A percentile compares a stretch with the other conserved stretches of the same genome.
phyloP scores from a whole-genome alignment of 164 flowering plant genomes.

The Magnolia changhungtana region DNA sequence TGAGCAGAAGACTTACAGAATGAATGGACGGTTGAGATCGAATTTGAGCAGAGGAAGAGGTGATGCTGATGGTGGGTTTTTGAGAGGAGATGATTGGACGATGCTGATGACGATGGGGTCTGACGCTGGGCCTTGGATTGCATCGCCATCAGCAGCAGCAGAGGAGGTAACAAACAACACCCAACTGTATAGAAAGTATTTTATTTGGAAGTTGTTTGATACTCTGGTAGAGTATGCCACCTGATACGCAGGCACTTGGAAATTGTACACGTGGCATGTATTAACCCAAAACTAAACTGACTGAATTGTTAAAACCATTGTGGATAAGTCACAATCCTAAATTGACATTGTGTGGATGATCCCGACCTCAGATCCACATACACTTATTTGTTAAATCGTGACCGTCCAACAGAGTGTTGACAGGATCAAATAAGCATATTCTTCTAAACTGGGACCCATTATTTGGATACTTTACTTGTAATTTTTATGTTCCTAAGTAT shows the following conservation, averaged over 20 bases:
- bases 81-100: not conserved
- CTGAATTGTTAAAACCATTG: too few species aligned
- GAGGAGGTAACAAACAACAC: not conserved
- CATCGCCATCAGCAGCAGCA: not conserved
- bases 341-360: too few species aligned
- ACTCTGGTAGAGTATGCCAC: not conserved
- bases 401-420: too few species aligned
- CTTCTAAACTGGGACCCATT: too few species aligned
- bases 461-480: too few species aligned
- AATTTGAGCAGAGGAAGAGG: not conserved
- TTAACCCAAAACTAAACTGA: too few species aligned
- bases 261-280: too few species aligned
- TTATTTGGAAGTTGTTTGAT: not conserved
- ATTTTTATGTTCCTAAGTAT: too few species aligned
- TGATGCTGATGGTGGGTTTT: not conserved
- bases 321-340: too few species aligned
- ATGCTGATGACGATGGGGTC: not conserved
- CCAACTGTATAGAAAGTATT: not conserved
- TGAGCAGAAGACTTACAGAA: not conserved
- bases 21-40: not conserved
- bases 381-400: too few species aligned
- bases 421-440: too few species aligned
- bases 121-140: not conserved
- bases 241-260: not conserved
- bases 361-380: too few species aligned